These are phyloP conservation scores for Populus hybrid DNA, from an alignment of 441 rosid genomes.

Conservation along the genomic window DNA sequence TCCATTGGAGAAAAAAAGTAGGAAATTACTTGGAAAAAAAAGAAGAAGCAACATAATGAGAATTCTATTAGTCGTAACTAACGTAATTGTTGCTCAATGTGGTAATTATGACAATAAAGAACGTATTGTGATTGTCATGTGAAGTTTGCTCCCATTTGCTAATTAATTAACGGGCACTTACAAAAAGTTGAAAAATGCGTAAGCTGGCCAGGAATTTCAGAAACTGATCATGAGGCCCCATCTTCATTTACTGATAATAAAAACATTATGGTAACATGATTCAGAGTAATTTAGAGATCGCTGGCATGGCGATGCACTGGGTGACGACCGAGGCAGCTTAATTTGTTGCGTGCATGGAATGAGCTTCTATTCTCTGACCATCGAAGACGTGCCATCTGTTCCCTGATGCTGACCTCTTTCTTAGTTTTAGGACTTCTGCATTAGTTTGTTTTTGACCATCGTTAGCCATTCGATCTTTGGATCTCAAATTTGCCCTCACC, in stretches of 20 bases:
- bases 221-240: slow-evolving; percentile 18
- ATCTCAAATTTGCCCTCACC: neutral
- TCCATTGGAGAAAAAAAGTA: neutral
- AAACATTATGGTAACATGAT: slow-evolving; percentile 6
- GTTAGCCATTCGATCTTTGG: neutral
- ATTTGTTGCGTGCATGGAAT: slow-evolving; percentile 48
- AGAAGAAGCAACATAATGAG: too few species aligned
- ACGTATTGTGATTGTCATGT: too few species aligned
- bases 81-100: neutral
- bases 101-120: neutral
- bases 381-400: slow-evolving; percentile 31
- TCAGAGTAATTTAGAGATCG: neutral
- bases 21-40: neutral
- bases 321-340: slow-evolving; percentile 21
- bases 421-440: neutral
- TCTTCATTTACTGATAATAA: neutral
- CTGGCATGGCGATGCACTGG: slow-evolving; percentile 21
- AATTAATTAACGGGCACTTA: too few species aligned
- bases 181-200: too few species aligned
- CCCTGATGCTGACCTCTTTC: slow-evolving; percentile 17
- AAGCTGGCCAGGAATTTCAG: slow-evolving; percentile 5
- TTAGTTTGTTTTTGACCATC: neutral
- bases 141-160: too few species aligned
- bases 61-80: too few species aligned
- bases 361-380: slow-evolving; percentile 22